Base-by-base conservation (phyloP, 352 stramenopile genomes). In the Globisporangium ultimum region DNA sequence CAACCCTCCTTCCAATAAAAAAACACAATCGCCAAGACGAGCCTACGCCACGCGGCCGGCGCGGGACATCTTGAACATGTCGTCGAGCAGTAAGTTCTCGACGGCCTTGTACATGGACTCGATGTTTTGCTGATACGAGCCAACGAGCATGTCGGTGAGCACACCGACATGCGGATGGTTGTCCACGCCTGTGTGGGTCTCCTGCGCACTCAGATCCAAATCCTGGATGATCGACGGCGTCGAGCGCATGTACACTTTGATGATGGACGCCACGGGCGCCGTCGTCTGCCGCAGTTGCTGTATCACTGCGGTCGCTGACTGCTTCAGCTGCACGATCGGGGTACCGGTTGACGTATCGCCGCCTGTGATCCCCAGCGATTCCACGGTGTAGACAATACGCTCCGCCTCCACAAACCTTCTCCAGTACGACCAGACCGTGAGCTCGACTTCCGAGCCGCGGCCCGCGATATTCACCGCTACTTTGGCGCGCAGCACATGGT, bases 101-200 rank as follows among this genome's bases (percentile, higher is more conserved):
- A 65, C 51, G 13, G 59, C 59, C 21, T 65, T 59, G 52, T 65
- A 60, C 43, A 65, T 59, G 51, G 48, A 42, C 41, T 65, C 53
- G 18, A 65, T 58, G 59, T 65, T 65, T 46, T 65, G 59, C 43
- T 65, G 59, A 43, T 60, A 59, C 22, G 53, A 46, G 21, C 51
- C 59, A 21, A 65, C 59, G 59, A 65, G 43, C 34, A 65, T 49
- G 38, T 65, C 59, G 8, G 59, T 65, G 51, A 65, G 59, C 52
- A 65, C 49, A 20, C 59, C 59, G 34, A 65, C 53, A 11, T 59
- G 51, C 20, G 59, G 51, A 18, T 65, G 59, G 12, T 45, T 43
- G 6, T 54, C 59, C 34, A 53, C 21, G 9, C 22, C 36, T 18
- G 57, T 18, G 7, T 41, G 40, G 18, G 10, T 14, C n/a, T 32